Percentiles rank a stretch among this genome's conserved stretches.
These are phyloP conservation scores for Xylaria nigripes DNA, from an alignment of 495 filamentous ascomycete species.

Conservation along the genomic window DNA sequence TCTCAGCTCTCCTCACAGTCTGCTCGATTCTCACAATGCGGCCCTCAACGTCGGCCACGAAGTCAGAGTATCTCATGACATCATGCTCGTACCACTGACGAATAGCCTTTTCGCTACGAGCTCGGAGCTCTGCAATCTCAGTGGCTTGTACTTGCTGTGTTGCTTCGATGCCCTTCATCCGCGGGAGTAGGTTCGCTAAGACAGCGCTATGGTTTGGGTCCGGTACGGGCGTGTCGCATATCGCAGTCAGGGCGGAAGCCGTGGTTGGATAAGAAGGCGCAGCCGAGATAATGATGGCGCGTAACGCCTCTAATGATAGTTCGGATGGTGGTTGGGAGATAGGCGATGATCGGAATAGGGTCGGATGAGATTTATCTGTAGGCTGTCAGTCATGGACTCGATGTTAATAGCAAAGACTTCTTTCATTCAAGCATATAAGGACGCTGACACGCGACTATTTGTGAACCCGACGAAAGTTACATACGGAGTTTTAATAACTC, in stretches of 20 bases:
- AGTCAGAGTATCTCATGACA: constrained; percentile 59
- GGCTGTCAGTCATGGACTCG: not conserved
- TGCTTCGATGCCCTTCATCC: constrained; percentile 57
- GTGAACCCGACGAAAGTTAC: constrained; percentile 10
- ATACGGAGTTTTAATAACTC: constrained; percentile 44
- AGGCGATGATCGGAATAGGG: constrained; percentile 38
- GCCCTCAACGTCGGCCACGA: constrained; percentile 67
- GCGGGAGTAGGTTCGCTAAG: constrained; percentile 61
- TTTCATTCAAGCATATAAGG: not conserved
- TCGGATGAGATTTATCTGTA: constrained; percentile 37
- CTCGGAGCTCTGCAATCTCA: constrained; percentile 62
- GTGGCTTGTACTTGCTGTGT: constrained; percentile 63
- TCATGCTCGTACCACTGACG: constrained; percentile 74
- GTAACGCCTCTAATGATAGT: constrained; percentile 36
- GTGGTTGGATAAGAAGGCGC: constrained; percentile 67
- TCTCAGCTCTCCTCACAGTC: constrained; percentile 52
- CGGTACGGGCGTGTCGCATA: constrained; percentile 67
- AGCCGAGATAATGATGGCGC: constrained; percentile 66
- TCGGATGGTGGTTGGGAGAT: constrained; percentile 33
- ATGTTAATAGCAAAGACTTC: not conserved
- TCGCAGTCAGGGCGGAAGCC: constrained; percentile 69
- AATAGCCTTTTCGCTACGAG: constrained; percentile 63
- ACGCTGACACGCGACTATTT: not conserved
- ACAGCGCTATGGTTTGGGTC: constrained; percentile 56
- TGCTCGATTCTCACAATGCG: constrained; percentile 60